Evolutionary conservation across 805 yeast genomes (phyloP).

Genomic region (Sungouiozyma ichnusensis): DNA sequence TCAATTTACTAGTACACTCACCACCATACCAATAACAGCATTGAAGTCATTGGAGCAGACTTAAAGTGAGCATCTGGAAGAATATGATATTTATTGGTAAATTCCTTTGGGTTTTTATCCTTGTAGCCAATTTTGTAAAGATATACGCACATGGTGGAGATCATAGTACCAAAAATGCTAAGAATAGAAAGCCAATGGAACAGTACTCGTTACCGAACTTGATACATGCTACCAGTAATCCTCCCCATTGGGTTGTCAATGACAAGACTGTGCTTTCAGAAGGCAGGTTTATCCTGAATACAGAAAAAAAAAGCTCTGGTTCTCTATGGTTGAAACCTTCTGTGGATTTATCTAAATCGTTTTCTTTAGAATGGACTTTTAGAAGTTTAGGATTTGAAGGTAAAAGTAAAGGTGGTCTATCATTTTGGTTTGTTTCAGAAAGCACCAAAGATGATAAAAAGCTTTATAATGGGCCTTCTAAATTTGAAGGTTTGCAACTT

Average conservation of each 20-base stretch:
- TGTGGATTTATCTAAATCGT: constrained; percentile 26
- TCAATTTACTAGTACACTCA: too few species aligned
- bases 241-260: constrained; percentile 30
- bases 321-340: constrained; percentile 35
- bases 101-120: not conserved
- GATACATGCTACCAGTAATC: constrained; percentile 14
- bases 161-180: not conserved
- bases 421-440: constrained; percentile 44
- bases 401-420: constrained; percentile 40
- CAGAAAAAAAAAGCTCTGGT: constrained; percentile 34
- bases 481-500: constrained; percentile 56
- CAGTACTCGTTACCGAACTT: constrained; percentile 31
- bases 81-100: not conserved
- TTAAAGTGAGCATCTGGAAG: not conserved
- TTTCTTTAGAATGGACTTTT: constrained; percentile 53
- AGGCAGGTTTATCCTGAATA: constrained; percentile 47
- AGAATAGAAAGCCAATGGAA: constrained; percentile 1
- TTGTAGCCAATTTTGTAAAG: not conserved
- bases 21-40: too few species aligned
- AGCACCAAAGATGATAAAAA: constrained; percentile 19
- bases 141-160: constrained; percentile 3
- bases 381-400: constrained; percentile 50
- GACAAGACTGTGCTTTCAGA: constrained; percentile 36
- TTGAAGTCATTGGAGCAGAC: too few species aligned
- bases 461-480: constrained; percentile 45